Conservation (phyloP, 202 grass and related monocot species). For the Hordeum pubiflorum region DNA sequence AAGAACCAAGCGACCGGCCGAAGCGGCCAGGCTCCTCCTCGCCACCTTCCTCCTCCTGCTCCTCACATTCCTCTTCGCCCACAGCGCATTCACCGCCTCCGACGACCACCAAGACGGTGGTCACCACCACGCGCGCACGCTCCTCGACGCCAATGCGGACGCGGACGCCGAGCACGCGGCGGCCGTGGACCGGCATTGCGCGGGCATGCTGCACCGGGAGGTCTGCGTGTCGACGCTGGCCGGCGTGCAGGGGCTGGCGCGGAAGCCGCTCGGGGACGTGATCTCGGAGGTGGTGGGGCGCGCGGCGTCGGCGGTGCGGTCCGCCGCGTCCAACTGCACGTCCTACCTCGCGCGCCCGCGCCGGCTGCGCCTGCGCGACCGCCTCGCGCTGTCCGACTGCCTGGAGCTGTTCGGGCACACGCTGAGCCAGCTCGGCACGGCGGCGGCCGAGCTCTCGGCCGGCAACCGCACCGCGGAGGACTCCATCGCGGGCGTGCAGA, state of each 20-base stretch:
- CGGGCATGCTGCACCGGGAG: conserved; percentile 54
- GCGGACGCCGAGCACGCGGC: not conserved
- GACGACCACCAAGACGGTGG: not conserved
- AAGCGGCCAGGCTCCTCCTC: not conserved
- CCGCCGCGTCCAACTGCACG: conserved; percentile 48
- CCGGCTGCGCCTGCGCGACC: conserved; percentile 38
- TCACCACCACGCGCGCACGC: not conserved
- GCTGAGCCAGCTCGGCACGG: conserved; percentile 42
- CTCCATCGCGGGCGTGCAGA: conserved; percentile 53
- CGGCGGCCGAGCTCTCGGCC: conserved; percentile 35
- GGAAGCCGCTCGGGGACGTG: conserved; percentile 35
- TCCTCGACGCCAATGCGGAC: not conserved
- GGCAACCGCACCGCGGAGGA: not conserved
- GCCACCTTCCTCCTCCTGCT: conserved; percentile 9
- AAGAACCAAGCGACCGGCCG: conserved; percentile 2
- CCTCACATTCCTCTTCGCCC: conserved; percentile 8
- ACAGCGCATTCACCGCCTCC: not conserved
- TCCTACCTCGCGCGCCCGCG: conserved; percentile 31
- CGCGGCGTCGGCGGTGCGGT: conserved; percentile 52
- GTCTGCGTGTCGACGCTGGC: conserved; percentile 54
- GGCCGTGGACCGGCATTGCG: conserved; percentile 53
- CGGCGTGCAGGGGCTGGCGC: conserved; percentile 22
- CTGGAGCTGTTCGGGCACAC: conserved; percentile 64
- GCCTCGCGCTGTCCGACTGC: conserved; percentile 66
- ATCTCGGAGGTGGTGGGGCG: conserved; percentile 39